phyloP scores from a whole-genome alignment of 1,284 basidiomycete species.

The Cutaneotrichosporon sp. region DNA sequence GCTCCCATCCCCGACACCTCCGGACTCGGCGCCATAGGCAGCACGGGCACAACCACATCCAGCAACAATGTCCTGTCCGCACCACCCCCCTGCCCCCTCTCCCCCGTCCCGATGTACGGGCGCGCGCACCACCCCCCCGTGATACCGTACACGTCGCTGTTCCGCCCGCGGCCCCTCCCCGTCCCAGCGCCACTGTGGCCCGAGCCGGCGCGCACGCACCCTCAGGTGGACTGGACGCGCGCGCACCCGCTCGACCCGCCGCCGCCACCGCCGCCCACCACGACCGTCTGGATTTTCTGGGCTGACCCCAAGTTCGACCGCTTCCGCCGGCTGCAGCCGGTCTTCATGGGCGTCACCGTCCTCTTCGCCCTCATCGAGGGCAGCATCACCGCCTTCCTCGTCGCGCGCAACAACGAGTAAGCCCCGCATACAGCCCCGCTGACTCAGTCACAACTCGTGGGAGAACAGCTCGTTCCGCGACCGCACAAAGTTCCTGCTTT shows the following conservation, averaged over 20 bases:
- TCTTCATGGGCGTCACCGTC: constrained; percentile 44
- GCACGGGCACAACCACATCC: too few relatives aligned
- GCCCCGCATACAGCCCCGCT: constrained; percentile 3
- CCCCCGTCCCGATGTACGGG: not conserved
- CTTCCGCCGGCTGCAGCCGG: constrained; percentile 47
- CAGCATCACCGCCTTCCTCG: constrained; percentile 43
- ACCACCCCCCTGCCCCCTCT: not conserved
- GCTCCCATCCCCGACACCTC: not conserved
- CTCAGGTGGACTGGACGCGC: not conserved
- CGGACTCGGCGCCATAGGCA: not conserved
- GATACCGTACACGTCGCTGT: not conserved
- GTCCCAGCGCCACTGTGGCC: not conserved
- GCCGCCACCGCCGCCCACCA: not conserved
- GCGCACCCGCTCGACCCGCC: not conserved
- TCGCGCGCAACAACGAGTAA: constrained; percentile 5
- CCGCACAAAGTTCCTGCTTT: constrained; percentile 50
- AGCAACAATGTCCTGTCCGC: not conserved
- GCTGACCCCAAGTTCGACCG: constrained; percentile 13
- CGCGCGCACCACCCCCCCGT: not conserved
- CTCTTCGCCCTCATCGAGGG: constrained; percentile 51
- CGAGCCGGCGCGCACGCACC: not conserved
- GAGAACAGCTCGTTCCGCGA: constrained; percentile 43
- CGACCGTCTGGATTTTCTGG: not conserved
- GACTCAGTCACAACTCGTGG: constrained; percentile 31
- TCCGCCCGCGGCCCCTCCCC: not conserved